Percentiles rank a stretch among this genome's conserved stretches.
phyloP scores from a whole-genome alignment of 176 grass and related monocot species.

The Secale cereale region DNA sequence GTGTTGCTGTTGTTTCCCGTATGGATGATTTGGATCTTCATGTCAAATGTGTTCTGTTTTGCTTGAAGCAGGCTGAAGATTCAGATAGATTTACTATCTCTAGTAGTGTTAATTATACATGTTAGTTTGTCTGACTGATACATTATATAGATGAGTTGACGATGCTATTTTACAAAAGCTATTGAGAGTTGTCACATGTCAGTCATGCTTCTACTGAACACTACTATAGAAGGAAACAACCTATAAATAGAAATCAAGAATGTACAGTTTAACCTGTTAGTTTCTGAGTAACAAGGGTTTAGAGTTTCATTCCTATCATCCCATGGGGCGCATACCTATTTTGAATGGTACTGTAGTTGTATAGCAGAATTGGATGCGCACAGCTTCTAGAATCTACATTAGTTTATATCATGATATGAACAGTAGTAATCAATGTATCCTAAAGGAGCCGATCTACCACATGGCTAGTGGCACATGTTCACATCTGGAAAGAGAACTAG shows the following conservation, averaged over 20 bases:
- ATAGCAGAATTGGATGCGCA: neutral
- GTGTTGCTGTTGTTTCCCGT: neutral
- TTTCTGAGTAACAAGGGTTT: slow-evolving; percentile 2
- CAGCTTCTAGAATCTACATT: neutral
- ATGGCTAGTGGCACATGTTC: neutral
- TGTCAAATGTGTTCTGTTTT: neutral
- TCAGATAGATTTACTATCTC: neutral
- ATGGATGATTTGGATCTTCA: neutral
- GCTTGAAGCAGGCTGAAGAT: neutral
- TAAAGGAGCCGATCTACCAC: neutral
- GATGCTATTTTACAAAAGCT: neutral
- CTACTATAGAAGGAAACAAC: neutral
- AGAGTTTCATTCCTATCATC: neutral
- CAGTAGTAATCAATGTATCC: neutral
- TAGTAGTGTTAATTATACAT: neutral
- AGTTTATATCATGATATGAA: neutral
- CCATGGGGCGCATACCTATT: neutral
- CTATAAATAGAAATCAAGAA: slow-evolving; percentile 19
- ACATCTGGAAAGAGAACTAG: neutral
- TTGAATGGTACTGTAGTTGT: neutral
- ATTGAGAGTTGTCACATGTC: neutral
- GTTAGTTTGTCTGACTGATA: neutral
- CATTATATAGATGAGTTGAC: neutral
- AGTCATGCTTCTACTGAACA: neutral
- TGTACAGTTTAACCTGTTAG: neutral